A percentile compares a stretch with the other conserved stretches of the same genome.
These are phyloP conservation scores for Salmacisia buchloeana DNA, from an alignment of 1,284 basidiomycete genomes.

Conservation along the genomic window DNA sequence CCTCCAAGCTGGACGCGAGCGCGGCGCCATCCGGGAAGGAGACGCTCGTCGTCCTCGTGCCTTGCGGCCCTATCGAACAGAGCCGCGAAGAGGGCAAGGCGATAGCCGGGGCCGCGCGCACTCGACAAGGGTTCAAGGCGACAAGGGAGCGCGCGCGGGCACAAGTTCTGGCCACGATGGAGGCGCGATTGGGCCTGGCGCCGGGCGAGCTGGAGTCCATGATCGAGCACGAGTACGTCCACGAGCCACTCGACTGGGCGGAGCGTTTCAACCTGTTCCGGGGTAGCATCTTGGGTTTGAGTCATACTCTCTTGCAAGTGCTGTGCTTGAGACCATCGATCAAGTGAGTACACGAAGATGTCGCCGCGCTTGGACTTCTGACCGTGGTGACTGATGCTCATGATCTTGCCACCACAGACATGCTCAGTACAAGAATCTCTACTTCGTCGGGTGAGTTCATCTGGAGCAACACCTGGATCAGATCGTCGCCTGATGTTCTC, in stretches of 20 bases:
- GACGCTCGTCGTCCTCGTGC: conserved; percentile 52
- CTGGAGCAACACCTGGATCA: neutral
- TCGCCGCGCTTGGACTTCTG: neutral
- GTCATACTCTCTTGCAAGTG: conserved; percentile 50
- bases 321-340: conserved; percentile 48
- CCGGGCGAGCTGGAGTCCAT: conserved; percentile 30
- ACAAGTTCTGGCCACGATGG: conserved; percentile 37
- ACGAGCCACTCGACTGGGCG: conserved; percentile 51
- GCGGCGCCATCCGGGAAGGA: conserved; percentile 52
- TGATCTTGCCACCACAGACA: conserved; percentile 14
- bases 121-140: conserved; percentile 22
- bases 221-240: conserved; percentile 35
- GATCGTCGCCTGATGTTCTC: neutral
- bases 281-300: conserved; percentile 51
- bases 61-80: conserved; percentile 48
- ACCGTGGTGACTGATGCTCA: neutral
- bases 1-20: conserved; percentile 51
- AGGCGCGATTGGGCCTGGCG: conserved; percentile 25
- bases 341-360: conserved; percentile 21
- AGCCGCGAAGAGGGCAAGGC: conserved; percentile 22
- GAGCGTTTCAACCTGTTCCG: conserved; percentile 52
- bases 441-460: conserved; percentile 45
- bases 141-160: conserved; percentile 25
- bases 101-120: conserved; percentile 24
- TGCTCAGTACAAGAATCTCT: conserved; percentile 37